Base-by-base conservation (phyloP, 768 basidiomycete genomes). In the Boletus fagicola region DNA sequence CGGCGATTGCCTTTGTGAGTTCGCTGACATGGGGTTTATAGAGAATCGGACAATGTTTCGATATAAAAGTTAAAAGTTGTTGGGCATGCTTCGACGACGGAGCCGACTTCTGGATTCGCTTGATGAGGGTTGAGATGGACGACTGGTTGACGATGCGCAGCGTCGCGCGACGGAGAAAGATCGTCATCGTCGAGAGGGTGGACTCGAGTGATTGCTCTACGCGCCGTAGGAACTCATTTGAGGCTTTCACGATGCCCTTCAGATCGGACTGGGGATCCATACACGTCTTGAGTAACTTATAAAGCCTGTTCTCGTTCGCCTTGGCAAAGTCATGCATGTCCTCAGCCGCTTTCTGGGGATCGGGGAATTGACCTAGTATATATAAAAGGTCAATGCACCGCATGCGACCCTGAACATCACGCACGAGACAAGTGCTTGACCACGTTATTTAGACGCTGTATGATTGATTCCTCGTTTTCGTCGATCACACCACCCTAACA, bases 401-500 rank as follows among this genome's bases (percentile, higher is more conserved):
- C 39, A 49, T 20, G 12, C 10, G 45, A 28, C 22, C 47, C 35
- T 44, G 38, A 45, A 30, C 18, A 33, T n/a, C 46, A 75, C 83
- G 30, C 61, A 92, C 92, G 68, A 43, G 90, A 78, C 13, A 94
- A 70, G 35, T 80, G 76, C 56, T 83, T 80, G 54, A 86, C 80
- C 16, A 84, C 65, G 5, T 62, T 64, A 43, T 82, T 81, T 33
- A 97, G 76, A 49, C 78, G 78, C 16, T 77, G 79, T 49, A 76
- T 77, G 51, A 91, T 74, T 1, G 66, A 66, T 45, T 90, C 88
- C 65, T 91, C 90, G 59, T 93, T 78, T 59, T 88, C 83, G 64
- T 97, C 94, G 49, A 97, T 90, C 45, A 94, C 80, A 1, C 96
- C 96, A 1, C 94, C 94, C 94, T 97, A 48, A 59, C 7, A 49